These are phyloP conservation scores for Fusarium brevicatenulatum DNA, from an alignment of 2,329 filamentous ascomycete genomes.

Conservation along the genomic window DNA sequence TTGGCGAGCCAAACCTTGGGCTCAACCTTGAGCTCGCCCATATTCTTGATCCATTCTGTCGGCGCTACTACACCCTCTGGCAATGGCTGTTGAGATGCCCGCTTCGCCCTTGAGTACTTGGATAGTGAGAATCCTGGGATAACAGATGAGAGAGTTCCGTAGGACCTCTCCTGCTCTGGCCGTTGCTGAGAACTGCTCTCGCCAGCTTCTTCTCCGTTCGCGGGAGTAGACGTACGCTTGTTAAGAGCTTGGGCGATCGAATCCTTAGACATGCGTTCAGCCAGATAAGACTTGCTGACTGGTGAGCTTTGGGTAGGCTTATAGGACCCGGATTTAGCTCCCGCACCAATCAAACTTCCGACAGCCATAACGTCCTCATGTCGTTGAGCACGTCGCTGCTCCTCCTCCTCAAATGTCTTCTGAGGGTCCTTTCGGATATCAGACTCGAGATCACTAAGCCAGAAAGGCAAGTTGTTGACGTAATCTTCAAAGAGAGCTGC, in stretches of 20 bases:
- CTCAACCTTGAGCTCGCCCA: slow-evolving; percentile 90
- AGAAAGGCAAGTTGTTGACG: slow-evolving; percentile 96
- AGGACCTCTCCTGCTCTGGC: slow-evolving; percentile 53
- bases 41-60: slow-evolving; percentile 91
- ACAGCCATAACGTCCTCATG: slow-evolving; percentile 90
- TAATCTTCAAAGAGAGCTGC: slow-evolving; percentile 94
- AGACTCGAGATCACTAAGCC: slow-evolving; percentile 89
- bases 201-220: slow-evolving; percentile 49
- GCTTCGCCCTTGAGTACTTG: slow-evolving; percentile 73
- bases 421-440: slow-evolving; percentile 96
- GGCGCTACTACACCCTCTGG: slow-evolving; percentile 92
- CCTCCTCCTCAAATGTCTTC: slow-evolving; percentile 89
- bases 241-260: slow-evolving; percentile 45
- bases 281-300: slow-evolving; percentile 71
- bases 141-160: slow-evolving; percentile 73
- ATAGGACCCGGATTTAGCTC: slow-evolving; percentile 63
- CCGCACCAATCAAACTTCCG: slow-evolving; percentile 82
- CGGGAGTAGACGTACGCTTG: slow-evolving; percentile 38
- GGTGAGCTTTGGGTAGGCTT: slow-evolving; percentile 74
- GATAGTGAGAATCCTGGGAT: slow-evolving; percentile 86
- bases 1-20: slow-evolving; percentile 99
- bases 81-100: slow-evolving; percentile 62
- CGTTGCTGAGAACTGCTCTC: slow-evolving; percentile 50
- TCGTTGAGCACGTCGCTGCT: slow-evolving; percentile 81
- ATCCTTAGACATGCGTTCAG: slow-evolving; percentile 61